These are phyloP conservation scores for Penicillium bovifimosum DNA, from an alignment of 495 filamentous ascomycete genomes.

Conservation along the genomic window DNA sequence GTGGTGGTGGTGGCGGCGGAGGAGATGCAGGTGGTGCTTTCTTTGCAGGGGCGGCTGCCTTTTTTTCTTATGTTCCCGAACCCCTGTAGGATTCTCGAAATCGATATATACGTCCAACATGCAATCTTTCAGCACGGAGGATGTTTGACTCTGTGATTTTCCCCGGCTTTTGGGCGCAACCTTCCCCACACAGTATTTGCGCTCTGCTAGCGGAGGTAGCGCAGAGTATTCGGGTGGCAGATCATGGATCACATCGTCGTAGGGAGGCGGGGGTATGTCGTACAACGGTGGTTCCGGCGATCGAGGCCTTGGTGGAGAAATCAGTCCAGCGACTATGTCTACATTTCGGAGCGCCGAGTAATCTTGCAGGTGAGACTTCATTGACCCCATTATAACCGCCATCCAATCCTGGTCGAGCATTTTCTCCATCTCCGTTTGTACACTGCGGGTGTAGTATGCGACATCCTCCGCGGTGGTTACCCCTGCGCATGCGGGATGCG, in stretches of 20 bases:
- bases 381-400: not conserved
- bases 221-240: conserved; percentile 38
- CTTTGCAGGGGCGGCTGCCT: conserved; percentile 34
- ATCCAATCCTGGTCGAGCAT: conserved; percentile 15
- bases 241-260: conserved; percentile 39
- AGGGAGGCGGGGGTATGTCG: conserved; percentile 36
- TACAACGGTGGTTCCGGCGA: conserved; percentile 16
- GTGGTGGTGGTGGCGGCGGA: conserved; percentile 19
- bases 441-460: not conserved
- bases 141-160: conserved; percentile 33
- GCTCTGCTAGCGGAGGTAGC: conserved; percentile 27
- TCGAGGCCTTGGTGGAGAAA: conserved; percentile 4
- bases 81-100: conserved; percentile 46
- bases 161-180: conserved; percentile 17
- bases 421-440: conserved; percentile 6
- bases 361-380: too few species aligned
- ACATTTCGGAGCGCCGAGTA: not conserved
- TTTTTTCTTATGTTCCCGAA: conserved; percentile 45
- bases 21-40: conserved; percentile 23
- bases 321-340: conserved; percentile 12
- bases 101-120: conserved; percentile 38
- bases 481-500: not conserved
- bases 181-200: conserved; percentile 10
- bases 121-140: conserved; percentile 27
- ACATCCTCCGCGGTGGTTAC: not conserved